Evolutionary conservation across 352 stramenopile genomes (phyloP).

Genomic region (Globisporangium spiculum): DNA sequence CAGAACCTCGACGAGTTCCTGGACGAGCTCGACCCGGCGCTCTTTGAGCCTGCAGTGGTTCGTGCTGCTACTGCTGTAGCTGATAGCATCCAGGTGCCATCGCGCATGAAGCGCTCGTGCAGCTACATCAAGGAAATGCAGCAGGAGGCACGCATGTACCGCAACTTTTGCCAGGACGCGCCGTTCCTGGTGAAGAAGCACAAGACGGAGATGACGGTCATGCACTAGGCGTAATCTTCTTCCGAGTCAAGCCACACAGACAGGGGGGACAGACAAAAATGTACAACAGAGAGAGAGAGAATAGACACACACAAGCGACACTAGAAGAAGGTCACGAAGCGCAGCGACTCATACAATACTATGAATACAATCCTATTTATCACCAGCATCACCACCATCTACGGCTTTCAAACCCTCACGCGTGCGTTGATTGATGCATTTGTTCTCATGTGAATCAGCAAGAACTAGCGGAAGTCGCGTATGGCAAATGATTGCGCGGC

Average conservation of each 20-base stretch:
- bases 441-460: not conserved
- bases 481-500: no score
- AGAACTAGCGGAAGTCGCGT: not conserved
- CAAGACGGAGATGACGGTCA: not conserved
- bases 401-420: not conserved
- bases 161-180: slow-evolving; percentile 3
- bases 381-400: not conserved
- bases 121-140: slow-evolving; percentile 25
- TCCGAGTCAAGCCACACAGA: not conserved
- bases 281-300: not conserved
- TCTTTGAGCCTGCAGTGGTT: slow-evolving; percentile 23
- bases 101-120: slow-evolving; percentile 16
- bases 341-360: slow-evolving; percentile 12
- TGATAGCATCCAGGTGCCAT: not conserved
- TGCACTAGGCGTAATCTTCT: not conserved
- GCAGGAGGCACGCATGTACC: slow-evolving; percentile 12
- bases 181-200: slow-evolving; percentile 2
- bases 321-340: slow-evolving; percentile 8
- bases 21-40: slow-evolving; percentile 49
- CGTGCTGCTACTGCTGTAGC: not conserved
- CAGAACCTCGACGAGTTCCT: slow-evolving; percentile 46
- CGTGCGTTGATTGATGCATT: not conserved
- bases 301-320: not conserved
- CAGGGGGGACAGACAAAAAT: not conserved
- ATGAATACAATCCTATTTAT: slow-evolving; percentile 14